phyloP scores from a whole-genome alignment of 2,329 filamentous ascomycete genomes.

The Fusarium agapanthi region DNA sequence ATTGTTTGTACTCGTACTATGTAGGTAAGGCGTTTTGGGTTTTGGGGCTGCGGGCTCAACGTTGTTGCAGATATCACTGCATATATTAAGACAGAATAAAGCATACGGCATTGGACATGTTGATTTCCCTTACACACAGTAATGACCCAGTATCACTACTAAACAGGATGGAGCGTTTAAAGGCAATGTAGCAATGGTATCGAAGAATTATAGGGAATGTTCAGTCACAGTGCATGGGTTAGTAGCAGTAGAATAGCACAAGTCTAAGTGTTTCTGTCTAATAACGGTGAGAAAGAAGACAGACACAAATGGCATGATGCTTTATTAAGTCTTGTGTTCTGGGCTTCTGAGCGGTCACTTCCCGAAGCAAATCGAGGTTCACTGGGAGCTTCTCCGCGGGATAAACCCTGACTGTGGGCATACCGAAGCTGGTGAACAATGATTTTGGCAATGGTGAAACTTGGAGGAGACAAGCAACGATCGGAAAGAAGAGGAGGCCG shows the following conservation, averaged over 20 bases:
- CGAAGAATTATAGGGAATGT: neutral
- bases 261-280: neutral
- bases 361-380: conserved; percentile 3
- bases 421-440: conserved; percentile 31
- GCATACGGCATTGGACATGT: conserved; percentile 13
- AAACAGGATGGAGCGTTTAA: neutral
- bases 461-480: conserved; percentile 7
- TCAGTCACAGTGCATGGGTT: neutral
- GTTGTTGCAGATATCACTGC: conserved; percentile 29
- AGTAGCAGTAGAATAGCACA: conserved; percentile 3
- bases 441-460: conserved; percentile 9
- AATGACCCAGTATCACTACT: neutral
- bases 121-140: neutral
- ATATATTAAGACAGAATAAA: conserved; percentile 27
- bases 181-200: neutral
- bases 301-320: conserved; percentile 26
- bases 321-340: conserved; percentile 15
- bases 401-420: conserved; percentile 23
- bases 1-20: conserved; percentile 30
- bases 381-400: conserved; percentile 9
- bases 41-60: conserved; percentile 18
- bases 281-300: neutral
- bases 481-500: conserved; percentile 17
- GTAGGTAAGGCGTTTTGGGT: conserved; percentile 42
- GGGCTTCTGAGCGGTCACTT: neutral